Base-by-base conservation (phyloP, 305 asterid species). In the Solanum aculeatissimum region DNA sequence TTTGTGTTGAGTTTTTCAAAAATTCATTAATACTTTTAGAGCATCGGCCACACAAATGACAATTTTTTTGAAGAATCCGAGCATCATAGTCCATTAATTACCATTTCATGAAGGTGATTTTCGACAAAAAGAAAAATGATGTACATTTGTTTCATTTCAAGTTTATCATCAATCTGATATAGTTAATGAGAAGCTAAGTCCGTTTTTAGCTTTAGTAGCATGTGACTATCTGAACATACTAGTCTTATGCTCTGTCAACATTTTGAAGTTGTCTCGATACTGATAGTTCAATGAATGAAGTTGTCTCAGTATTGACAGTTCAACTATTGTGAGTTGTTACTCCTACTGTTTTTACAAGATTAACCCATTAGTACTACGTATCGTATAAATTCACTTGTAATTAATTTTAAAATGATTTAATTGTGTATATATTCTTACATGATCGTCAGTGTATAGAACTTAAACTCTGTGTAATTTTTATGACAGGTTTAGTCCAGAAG, bases 401-500 rank as follows among this genome's bases (percentile, higher is more conserved):
- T 35, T 68, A 19, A 1, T 66, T 2, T 35, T 23, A 3, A 54
- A 54, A 54, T 54, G 62, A 54, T 5, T 55, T 55, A 55, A 69
- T n/a, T 42, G 4, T 42, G 7, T 13, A 6, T 40, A 12, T 70
- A 3, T 71, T 6, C 9, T 12, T 12, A 21, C 13, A 29, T 2
- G 29, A 57, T 57, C 15, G 15, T 72, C 16, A 7, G 6, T 74
- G 40, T 0, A 27, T 49, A 47, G 0, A 75, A 25, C 62, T 49
- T 15, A 25, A 47, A 15, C 42, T 49, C 0, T 4, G n/a, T 75
- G 4, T 25, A 18, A 15, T 13, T 13, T 69, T 9, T 4, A 42
- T 82, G 80, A 11, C 75, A 92, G 94, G 89, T 92, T 92, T 84
- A 90, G 88, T 81, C 93, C 94, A 9, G 94, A 92, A 78, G 90